phyloP scores from a whole-genome alignment of 768 basidiomycete genomes.

The Hirschioporus abietinus region DNA sequence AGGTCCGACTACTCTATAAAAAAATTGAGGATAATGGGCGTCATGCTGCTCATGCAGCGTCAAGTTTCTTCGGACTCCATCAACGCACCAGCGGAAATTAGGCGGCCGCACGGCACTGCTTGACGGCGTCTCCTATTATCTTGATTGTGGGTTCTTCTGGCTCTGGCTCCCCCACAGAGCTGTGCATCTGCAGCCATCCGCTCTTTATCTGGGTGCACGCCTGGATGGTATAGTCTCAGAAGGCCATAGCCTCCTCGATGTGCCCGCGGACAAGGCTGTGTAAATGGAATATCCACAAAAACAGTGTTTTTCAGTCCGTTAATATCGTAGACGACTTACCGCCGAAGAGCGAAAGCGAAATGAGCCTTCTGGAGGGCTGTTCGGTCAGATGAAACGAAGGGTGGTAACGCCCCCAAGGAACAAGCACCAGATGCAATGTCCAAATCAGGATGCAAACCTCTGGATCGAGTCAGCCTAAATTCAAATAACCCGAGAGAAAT shows the following conservation, averaged over 20 bases:
- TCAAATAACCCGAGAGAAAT: not conserved
- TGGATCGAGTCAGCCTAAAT: not conserved
- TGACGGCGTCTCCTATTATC: not conserved
- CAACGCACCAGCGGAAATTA: not conserved
- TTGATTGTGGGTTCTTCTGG: not conserved
- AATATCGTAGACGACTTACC: not conserved
- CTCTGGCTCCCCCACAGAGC: not conserved
- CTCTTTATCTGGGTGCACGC: not conserved
- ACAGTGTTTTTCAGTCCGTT: not conserved
- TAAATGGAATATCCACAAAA: not conserved
- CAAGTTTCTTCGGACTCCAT: not conserved
- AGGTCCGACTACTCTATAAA: not conserved
- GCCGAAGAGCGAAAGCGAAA: not conserved
- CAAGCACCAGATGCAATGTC: not conserved
- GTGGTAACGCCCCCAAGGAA: not conserved
- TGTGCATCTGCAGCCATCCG: not conserved
- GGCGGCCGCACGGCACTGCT: not conserved
- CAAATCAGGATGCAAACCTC: not conserved
- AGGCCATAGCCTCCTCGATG: not conserved
- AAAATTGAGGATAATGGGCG: not conserved
- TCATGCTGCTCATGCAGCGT: not conserved
- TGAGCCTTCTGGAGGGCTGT: not conserved
- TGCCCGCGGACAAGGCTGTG: not conserved
- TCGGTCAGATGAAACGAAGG: not conserved
- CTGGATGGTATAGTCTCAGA: not conserved